phyloP scores from a whole-genome alignment of 306 rosid species.

The Fagus crenata region DNA sequence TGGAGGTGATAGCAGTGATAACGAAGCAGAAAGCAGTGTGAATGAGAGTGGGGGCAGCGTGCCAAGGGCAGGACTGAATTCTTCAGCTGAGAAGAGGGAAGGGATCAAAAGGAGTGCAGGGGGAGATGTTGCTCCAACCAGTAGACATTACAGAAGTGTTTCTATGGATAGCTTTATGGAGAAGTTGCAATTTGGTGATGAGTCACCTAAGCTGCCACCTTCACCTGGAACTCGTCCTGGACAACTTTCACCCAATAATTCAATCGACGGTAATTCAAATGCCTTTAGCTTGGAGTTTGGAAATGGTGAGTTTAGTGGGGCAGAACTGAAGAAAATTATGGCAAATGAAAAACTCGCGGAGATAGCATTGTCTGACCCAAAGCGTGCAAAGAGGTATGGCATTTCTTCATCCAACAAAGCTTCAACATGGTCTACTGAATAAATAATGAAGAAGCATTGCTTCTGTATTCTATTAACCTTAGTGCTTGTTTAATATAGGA shows the following conservation, averaged over 20 bases:
- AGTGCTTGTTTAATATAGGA: constrained; percentile 43
- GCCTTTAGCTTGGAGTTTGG: constrained; percentile 93
- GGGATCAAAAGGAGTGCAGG: constrained; percentile 75
- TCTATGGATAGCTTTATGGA: constrained; percentile 95
- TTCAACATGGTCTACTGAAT: neutral
- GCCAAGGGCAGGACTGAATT: constrained; percentile 43
- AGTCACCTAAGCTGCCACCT: constrained; percentile 65
- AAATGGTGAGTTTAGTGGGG: constrained; percentile 90
- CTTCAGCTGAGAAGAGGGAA: constrained; percentile 64
- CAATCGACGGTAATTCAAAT: constrained; percentile 53
- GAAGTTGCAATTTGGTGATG: constrained; percentile 73
- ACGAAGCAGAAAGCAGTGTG: constrained; percentile 85
- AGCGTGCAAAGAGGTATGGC: constrained; percentile 85
- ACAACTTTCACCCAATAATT: constrained; percentile 54
- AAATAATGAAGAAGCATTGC: neutral
- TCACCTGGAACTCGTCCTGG: constrained; percentile 58
- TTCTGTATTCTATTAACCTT: constrained; percentile 9
- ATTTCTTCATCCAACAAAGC: neutral
- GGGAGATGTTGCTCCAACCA: constrained; percentile 68
- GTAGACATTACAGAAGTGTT: constrained; percentile 75
- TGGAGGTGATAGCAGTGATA: constrained; percentile 90
- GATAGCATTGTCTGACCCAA: constrained; percentile 87
- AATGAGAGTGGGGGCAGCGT: constrained; percentile 63
- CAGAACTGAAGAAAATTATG: constrained; percentile 94
- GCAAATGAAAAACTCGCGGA: constrained; percentile 91